These are phyloP conservation scores for Spergularia bocconei DNA, from an alignment of 148 eudicot species.

Conservation along the genomic window DNA sequence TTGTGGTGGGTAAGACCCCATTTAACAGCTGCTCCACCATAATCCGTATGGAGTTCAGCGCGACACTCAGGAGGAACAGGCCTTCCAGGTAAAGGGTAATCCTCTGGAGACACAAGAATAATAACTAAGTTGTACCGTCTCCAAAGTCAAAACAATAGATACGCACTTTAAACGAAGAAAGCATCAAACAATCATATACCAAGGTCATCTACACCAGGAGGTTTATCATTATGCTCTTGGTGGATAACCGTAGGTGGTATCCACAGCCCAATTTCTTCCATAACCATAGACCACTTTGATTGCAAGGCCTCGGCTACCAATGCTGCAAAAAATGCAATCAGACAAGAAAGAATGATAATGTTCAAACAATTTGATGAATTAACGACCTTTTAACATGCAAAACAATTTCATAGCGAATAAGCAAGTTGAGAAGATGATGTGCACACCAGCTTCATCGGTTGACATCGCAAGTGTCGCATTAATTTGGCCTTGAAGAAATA, in stretches of 20 bases:
- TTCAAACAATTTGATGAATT: background rate
- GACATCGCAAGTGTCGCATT: constrained; percentile 38
- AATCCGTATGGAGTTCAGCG: constrained; percentile 76
- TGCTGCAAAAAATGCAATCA: constrained; percentile 33
- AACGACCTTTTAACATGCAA: background rate
- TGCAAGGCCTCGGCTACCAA: constrained; percentile 53
- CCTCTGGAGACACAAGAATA: constrained; percentile 41
- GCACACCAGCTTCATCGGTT: constrained; percentile 63
- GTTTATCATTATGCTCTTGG: constrained; percentile 77
- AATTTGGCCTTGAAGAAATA: constrained; percentile 34
- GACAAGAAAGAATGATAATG: background rate
- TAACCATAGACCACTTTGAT: constrained; percentile 57
- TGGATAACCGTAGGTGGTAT: constrained; percentile 56
- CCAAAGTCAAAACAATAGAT: background rate
- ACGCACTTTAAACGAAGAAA: background rate
- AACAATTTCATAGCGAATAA: background rate
- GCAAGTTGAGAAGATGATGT: constrained; percentile 6
- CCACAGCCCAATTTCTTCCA: constrained; percentile 77
- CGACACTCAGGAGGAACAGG: constrained; percentile 77
- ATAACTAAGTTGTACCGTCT: background rate
- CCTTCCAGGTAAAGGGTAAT: constrained; percentile 66
- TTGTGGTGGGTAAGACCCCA: constrained; percentile 95
- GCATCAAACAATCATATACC: constrained; percentile 42
- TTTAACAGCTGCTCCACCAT: constrained; percentile 77
- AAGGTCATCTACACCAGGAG: constrained; percentile 58